These are phyloP conservation scores for Adansonia madagascariensis DNA, from an alignment of 441 rosid genomes.

Conservation along the genomic window DNA sequence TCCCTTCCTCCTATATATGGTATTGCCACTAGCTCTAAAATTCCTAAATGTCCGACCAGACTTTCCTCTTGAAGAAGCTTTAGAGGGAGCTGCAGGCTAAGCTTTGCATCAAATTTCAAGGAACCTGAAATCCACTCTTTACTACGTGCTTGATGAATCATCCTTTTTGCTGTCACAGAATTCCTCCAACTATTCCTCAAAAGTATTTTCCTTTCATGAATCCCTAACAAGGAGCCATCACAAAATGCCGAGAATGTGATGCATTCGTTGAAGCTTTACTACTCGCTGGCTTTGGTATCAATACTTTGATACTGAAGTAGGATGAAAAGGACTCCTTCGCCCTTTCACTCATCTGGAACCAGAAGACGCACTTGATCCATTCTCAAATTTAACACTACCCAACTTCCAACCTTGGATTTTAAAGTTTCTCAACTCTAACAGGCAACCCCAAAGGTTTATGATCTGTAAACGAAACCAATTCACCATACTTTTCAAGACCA, in stretches of 20 bases:
- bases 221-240: slow-evolving; percentile 50
- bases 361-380: slow-evolving; percentile 38
- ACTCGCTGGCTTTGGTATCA: slow-evolving; percentile 26
- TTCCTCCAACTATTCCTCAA: slow-evolving; percentile 43
- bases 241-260: slow-evolving; percentile 53
- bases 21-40: slow-evolving; percentile 40
- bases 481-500: slow-evolving; percentile 43
- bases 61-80: slow-evolving; percentile 55
- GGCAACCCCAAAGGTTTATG: slow-evolving; percentile 74
- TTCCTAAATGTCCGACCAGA: slow-evolving; percentile 78
- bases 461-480: slow-evolving; percentile 29
- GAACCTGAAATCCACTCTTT: slow-evolving; percentile 39
- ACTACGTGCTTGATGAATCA: slow-evolving; percentile 25
- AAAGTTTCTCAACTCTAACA: slow-evolving; percentile 52
- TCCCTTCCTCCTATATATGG: slow-evolving; percentile 21
- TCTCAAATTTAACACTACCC: slow-evolving; percentile 32
- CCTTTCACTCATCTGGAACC: slow-evolving; percentile 46
- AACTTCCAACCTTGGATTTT: slow-evolving; percentile 36
- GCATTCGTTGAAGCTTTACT: slow-evolving; percentile 39
- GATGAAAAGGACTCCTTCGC: slow-evolving; percentile 50
- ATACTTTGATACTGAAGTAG: slow-evolving; percentile 41
- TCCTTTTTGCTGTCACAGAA: slow-evolving; percentile 32
- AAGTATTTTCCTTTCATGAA: slow-evolving; percentile 27
- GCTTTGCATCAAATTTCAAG: slow-evolving; percentile 31
- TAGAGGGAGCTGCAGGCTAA: slow-evolving; percentile 33